These are phyloP conservation scores for Pichia inconspicua DNA, from an alignment of 1,139 yeast genomes.

Conservation along the genomic window DNA sequence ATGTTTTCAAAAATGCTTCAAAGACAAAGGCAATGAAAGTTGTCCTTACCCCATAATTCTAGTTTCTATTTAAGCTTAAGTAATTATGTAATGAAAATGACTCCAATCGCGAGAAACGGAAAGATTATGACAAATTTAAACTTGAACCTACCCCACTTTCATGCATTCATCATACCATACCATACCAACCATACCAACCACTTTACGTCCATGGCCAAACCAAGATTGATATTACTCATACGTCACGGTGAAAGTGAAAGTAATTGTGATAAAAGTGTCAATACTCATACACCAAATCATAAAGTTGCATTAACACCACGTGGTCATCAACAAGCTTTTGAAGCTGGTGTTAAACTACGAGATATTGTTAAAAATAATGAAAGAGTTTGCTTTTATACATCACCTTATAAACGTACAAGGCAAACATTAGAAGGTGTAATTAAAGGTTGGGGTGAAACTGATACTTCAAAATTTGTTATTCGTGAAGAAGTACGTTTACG, in stretches of 20 bases:
- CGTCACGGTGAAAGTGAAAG: conserved; percentile 93
- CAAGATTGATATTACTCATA: conserved; percentile 53
- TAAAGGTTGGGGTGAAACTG: conserved; percentile 36
- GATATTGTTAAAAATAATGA: conserved; percentile 45
- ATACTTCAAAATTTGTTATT: conserved; percentile 26
- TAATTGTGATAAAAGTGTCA: conserved; percentile 73
- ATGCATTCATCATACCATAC: too few relatives aligned
- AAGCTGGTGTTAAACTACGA: conserved; percentile 57
- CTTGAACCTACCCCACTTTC: too few relatives aligned
- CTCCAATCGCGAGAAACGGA: conserved; percentile 34
- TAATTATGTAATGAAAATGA: not conserved
- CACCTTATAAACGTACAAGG: conserved; percentile 76
- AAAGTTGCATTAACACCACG: conserved; percentile 57
- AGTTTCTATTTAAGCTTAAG: not conserved
- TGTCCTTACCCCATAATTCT: conserved; percentile 15
- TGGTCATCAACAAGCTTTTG: conserved; percentile 62
- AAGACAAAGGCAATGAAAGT: conserved; percentile 39
- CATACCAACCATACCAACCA: too few relatives aligned
- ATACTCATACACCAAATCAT: conserved; percentile 71
- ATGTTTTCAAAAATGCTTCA: conserved; percentile 41
- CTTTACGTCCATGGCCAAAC: not conserved
- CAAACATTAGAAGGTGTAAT: conserved; percentile 70
- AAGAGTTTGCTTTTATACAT: conserved; percentile 59
- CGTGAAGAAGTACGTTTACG: conserved; percentile 85
- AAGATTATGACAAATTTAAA: too few relatives aligned